These are phyloP conservation scores for Russula foetens DNA, from an alignment of 768 basidiomycete genomes.

Conservation along the genomic window DNA sequence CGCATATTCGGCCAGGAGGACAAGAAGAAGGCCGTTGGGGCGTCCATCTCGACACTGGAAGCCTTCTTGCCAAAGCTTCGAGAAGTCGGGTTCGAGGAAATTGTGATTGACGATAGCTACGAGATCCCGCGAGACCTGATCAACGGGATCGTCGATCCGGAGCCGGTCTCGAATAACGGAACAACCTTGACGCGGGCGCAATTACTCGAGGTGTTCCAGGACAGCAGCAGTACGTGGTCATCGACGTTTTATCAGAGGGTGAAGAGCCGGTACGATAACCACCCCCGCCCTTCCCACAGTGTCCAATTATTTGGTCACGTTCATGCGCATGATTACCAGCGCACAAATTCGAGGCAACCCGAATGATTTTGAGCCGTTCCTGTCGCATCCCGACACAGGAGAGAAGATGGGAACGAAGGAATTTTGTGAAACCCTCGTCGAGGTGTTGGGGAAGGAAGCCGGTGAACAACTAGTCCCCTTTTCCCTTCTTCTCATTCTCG, in stretches of 20 bases:
- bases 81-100: slow-evolving; percentile 50
- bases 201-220: slow-evolving; percentile 47
- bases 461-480: slow-evolving; percentile 32
- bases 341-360: slow-evolving; percentile 67
- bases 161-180: slow-evolving; percentile 21
- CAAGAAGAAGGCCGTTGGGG: slow-evolving; percentile 37
- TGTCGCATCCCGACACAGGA: slow-evolving; percentile 67
- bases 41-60: slow-evolving; percentile 45
- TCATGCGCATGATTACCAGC: slow-evolving; percentile 75
- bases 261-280: not conserved
- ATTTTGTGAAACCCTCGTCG: slow-evolving; percentile 76
- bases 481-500: not conserved
- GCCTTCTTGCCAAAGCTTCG: slow-evolving; percentile 44
- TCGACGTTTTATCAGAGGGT: no score
- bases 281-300: slow-evolving; percentile 33
- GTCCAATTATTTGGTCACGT: slow-evolving; percentile 70
- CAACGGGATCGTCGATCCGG: slow-evolving; percentile 33
- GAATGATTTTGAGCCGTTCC: slow-evolving; percentile 57
- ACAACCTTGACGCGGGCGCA: slow-evolving; percentile 28
- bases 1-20: slow-evolving; percentile 48
- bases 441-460: slow-evolving; percentile 69
- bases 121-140: slow-evolving; percentile 51
- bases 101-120: slow-evolving; percentile 72
- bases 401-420: slow-evolving; percentile 45
- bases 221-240: slow-evolving; percentile 27